Evolutionary conservation across 2,329 filamentous ascomycete species (phyloP).

Genomic region (Colletotrichum brevisporum): DNA sequence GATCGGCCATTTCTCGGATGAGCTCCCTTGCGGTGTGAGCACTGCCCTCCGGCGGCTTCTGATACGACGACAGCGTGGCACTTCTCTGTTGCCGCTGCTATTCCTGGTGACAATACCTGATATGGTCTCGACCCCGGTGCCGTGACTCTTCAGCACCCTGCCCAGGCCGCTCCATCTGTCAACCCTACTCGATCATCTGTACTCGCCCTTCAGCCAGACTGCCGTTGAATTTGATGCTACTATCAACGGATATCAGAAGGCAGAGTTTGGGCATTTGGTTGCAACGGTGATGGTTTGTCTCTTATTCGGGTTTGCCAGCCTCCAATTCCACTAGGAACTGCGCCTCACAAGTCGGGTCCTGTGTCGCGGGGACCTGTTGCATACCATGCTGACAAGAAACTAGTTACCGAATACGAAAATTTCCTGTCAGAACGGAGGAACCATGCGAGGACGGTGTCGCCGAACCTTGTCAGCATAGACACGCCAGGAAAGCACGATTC

Average conservation of each 20-base stretch:
- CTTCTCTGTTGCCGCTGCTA: not conserved
- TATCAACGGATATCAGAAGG: not conserved
- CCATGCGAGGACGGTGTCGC: not conserved
- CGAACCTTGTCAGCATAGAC: not conserved
- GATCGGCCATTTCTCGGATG: slow-evolving; percentile 14
- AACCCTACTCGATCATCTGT: slow-evolving; percentile 6
- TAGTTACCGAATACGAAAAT: slow-evolving; percentile 26
- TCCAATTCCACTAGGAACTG: not conserved
- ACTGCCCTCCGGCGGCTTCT: slow-evolving; percentile 1
- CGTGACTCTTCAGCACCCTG: not conserved
- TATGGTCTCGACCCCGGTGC: not conserved
- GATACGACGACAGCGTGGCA: slow-evolving; percentile 1
- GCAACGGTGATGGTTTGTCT: not conserved
- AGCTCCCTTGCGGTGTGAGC: not conserved
- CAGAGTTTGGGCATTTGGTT: not conserved
- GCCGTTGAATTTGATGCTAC: slow-evolving; percentile 1
- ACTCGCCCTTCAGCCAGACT: slow-evolving; percentile 5
- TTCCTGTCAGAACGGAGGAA: not conserved
- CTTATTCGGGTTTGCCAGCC: not conserved
- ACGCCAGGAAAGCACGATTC: not conserved
- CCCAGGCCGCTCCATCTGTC: not conserved
- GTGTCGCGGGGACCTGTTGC: no score
- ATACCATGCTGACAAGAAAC: not conserved
- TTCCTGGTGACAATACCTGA: slow-evolving; percentile 2
- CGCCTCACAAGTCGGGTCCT: no score